Evolutionary conservation across 164 flowering plant species (phyloP).

Genomic region (Platanus orientalis): DNA sequence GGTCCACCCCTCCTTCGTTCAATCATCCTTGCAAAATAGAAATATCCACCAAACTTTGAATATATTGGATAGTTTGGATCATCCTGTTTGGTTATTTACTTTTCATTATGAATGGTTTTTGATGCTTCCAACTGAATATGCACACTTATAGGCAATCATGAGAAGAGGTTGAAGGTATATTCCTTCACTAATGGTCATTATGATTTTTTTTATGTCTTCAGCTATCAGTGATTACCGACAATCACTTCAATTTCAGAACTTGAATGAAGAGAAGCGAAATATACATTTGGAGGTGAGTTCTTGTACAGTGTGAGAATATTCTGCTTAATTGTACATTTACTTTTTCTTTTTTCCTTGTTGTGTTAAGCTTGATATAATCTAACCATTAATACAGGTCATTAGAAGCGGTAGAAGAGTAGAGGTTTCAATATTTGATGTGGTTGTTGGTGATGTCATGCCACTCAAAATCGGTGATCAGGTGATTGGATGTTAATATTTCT

Average conservation of each 20-base stretch:
- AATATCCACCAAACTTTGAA: too few relatives aligned
- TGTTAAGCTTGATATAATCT: neutral
- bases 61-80: too few relatives aligned
- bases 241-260: constrained; percentile 85
- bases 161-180: too few relatives aligned
- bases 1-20: too few relatives aligned
- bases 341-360: neutral
- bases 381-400: constrained; percentile 43
- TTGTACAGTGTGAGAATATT: constrained; percentile 1
- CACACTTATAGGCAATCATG: too few relatives aligned
- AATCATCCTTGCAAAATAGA: too few relatives aligned
- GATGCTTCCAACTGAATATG: too few relatives aligned
- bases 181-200: neutral
- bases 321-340: neutral
- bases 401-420: constrained; percentile 82
- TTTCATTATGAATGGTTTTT: too few relatives aligned
- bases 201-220: constrained; percentile 27
- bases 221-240: constrained; percentile 91
- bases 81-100: too few relatives aligned
- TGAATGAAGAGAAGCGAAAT: constrained; percentile 92
- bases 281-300: constrained; percentile 74
- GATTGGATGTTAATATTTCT: constrained; percentile 1
- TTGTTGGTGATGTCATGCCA: constrained; percentile 93
- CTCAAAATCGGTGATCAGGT: constrained; percentile 97
- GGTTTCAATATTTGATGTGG: constrained; percentile 87